Base-by-base conservation (phyloP, 768 basidiomycete genomes). In the Trametes gibbosa region DNA sequence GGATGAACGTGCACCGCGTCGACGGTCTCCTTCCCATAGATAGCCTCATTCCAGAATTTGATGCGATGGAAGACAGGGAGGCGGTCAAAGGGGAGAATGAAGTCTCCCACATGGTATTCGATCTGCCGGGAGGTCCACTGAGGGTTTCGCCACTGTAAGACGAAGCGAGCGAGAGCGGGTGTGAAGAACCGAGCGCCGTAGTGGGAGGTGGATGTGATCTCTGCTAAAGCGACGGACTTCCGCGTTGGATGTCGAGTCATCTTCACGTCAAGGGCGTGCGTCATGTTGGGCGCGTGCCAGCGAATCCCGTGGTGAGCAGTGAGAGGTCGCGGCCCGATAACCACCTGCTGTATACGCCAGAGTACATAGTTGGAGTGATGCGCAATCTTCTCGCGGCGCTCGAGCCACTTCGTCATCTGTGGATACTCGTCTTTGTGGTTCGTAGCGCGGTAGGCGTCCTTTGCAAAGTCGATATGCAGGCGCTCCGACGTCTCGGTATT, bases 1-100 rank as follows among this genome's bases (percentile, higher is more conserved):
- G 72, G 72, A 27, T 71, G 53, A 8, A 60, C 63, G 63, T 77
- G 71, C 5, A 75, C 61, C 14, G 67, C 46, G 58, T 77, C 74
- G 13, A 70, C 37, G 19, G 68, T 68, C 49, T 32, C 40, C 5
- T 25, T 43, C 9, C n/a, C 27, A 21, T 55, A 19, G 24, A 53
- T 16, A 34, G 70, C 69, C 1, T 42, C 49, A 45, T 61, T 61
- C 29, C 59, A 46, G 59, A 69, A 70, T 56, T 75, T 74, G 50
- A 74, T 65, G 7, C 56, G 60, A 56, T 76, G 68, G 54, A 58
- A 79, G 1, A 74, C 69, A 8, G 67, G 60, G 17, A 77, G 32
- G 2, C 53, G 32, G 3, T 29, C 34, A 53, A 73, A 69, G 25
- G 69, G 70, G 5, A 74, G n/a, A 21, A 16, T 2, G 10, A 61